These are phyloP conservation scores for Cordyceps cateniannulata DNA, from an alignment of 2,329 filamentous ascomycete species.

Conservation along the genomic window DNA sequence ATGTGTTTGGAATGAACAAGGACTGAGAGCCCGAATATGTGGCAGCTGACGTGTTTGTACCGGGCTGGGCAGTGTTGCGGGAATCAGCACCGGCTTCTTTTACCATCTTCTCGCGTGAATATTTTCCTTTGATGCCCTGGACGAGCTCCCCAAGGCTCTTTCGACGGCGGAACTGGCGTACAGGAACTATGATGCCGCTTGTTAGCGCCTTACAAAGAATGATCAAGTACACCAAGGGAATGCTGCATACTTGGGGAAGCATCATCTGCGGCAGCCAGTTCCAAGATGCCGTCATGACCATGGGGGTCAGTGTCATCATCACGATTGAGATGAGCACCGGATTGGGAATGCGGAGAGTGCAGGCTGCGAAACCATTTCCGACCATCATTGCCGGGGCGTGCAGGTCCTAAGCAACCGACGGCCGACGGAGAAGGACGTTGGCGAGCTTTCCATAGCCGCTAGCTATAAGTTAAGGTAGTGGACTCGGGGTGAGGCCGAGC, in stretches of 20 bases:
- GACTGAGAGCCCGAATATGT: background rate
- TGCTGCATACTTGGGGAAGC: background rate
- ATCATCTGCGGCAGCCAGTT: background rate
- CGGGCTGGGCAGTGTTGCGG: background rate
- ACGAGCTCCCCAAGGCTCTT: slow-evolving; percentile 26
- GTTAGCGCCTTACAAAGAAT: slow-evolving; percentile 13
- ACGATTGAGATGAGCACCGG: background rate
- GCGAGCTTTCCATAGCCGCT: slow-evolving; percentile 23
- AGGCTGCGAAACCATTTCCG: slow-evolving; percentile 11
- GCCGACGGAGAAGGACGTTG: slow-evolving; percentile 13
- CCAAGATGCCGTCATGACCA: background rate
- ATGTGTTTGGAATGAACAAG: background rate
- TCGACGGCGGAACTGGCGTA: slow-evolving; percentile 17
- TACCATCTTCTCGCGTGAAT: slow-evolving; percentile 19
- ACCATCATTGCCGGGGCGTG: slow-evolving; percentile 4
- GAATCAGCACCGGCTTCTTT: background rate
- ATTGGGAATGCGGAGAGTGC: background rate
- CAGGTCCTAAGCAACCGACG: slow-evolving; percentile 3
- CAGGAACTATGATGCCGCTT: background rate
- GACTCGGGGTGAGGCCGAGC: background rate
- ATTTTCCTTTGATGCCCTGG: slow-evolving; percentile 22
- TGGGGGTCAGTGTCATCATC: background rate
- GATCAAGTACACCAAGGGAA: too few relatives aligned
- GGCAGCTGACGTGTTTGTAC: background rate
- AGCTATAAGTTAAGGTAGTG: slow-evolving; percentile 18